phyloP scores from a whole-genome alignment of 2,329 filamentous ascomycete species.

The Cytospora piceae region DNA sequence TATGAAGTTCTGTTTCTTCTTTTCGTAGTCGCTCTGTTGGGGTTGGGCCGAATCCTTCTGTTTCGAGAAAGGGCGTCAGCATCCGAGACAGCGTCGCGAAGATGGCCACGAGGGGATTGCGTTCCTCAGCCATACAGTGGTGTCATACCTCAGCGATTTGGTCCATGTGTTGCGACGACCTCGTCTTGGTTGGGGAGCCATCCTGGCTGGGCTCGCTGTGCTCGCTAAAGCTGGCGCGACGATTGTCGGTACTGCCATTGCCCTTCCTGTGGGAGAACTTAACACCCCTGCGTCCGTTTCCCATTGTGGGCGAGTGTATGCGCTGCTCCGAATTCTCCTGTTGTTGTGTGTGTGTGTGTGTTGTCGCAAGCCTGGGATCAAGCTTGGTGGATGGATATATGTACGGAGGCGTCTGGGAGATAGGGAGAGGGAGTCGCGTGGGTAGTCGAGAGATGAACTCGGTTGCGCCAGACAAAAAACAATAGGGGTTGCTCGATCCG shows the following conservation, averaged over 20 bases:
- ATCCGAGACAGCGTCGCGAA: not conserved
- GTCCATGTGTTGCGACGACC: conserved; percentile 39
- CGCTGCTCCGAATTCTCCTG: not conserved
- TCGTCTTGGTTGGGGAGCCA: conserved; percentile 45
- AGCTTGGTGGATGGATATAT: not conserved
- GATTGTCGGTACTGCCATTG: conserved; percentile 56
- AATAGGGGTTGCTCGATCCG: not conserved
- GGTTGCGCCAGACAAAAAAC: not conserved
- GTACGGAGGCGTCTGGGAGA: conserved; percentile 7
- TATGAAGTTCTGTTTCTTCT: conserved; percentile 98
- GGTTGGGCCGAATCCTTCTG: conserved; percentile 51
- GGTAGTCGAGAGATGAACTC: not conserved
- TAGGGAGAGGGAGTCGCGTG: not conserved
- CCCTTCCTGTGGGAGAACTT: conserved; percentile 57
- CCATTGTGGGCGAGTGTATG: conserved; percentile 35
- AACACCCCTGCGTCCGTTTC: conserved; percentile 53
- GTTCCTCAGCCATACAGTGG: not conserved
- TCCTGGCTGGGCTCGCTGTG: conserved; percentile 69
- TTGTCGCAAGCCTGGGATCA: not conserved
- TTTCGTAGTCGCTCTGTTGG: conserved; percentile 76
- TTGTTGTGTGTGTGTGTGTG: no score
- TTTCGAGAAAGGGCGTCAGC: conserved; percentile 31
- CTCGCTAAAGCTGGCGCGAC: conserved; percentile 73
- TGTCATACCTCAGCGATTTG: conserved; percentile 44
- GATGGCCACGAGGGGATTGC: not conserved